Evolutionary conservation across 768 basidiomycete species (phyloP).

Genomic region (Thelephora aurantiotincta): DNA sequence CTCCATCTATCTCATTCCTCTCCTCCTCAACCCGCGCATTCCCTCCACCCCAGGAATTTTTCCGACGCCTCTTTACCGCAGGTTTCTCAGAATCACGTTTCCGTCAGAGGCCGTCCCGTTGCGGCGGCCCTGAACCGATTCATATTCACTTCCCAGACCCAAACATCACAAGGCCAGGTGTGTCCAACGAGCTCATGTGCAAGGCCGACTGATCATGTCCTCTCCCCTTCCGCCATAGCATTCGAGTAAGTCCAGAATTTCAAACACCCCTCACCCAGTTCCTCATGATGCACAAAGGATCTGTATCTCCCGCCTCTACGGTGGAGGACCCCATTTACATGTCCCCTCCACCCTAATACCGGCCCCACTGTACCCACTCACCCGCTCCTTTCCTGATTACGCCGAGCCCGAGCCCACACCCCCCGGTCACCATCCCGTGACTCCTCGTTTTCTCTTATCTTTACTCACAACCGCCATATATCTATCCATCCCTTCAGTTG

Average conservation of each 20-base stretch:
- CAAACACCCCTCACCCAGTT: not conserved
- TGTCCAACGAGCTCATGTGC: constrained; percentile 12
- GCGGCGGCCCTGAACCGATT: constrained; percentile 34
- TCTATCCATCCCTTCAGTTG: constrained; percentile 66
- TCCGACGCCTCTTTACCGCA: constrained; percentile 72
- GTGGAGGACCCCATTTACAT: constrained; percentile 65
- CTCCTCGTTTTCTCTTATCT: constrained; percentile 72
- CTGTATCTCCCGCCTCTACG: constrained; percentile 78
- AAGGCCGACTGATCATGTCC: not conserved
- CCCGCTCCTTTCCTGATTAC: constrained; percentile 34
- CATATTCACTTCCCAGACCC: constrained; percentile 66
- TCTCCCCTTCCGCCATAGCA: constrained; percentile 27
- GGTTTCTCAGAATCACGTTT: constrained; percentile 52
- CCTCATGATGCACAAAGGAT: constrained; percentile 30
- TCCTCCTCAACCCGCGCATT: not conserved
- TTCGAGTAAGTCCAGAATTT: constrained; percentile 56
- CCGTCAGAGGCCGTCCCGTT: not conserved
- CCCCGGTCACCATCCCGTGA: constrained; percentile 51
- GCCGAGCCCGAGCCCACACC: constrained; percentile 13
- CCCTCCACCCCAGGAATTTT: constrained; percentile 50
- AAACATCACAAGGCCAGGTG: constrained; percentile 81
- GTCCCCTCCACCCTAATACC: constrained; percentile 54
- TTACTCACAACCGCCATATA: constrained; percentile 80
- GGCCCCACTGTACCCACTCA: constrained; percentile 53
- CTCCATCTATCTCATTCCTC: not conserved